These are phyloP conservation scores for Mycena olivaceomarginata DNA, from an alignment of 768 basidiomycete genomes.

Conservation along the genomic window DNA sequence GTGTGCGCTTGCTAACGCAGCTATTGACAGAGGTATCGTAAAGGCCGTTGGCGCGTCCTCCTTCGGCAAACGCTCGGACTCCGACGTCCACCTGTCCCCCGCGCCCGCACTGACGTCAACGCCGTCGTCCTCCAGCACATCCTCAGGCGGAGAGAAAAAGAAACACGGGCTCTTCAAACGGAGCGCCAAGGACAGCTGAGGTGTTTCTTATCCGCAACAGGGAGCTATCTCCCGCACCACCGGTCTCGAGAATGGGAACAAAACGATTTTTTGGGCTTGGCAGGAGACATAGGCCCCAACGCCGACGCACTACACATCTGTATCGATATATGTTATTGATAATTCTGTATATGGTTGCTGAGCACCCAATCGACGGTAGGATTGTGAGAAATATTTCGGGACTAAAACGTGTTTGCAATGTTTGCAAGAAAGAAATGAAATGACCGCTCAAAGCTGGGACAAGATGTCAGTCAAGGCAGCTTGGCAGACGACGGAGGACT, in stretches of 20 bases:
- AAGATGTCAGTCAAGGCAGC: neutral
- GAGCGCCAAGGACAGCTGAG: neutral
- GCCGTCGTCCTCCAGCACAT: conserved; percentile 41
- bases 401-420: neutral
- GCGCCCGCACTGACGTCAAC: conserved; percentile 44
- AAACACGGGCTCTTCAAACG: conserved; percentile 43
- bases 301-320: neutral
- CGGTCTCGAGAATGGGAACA: neutral
- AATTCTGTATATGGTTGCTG: conserved; percentile 16
- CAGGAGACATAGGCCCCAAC: neutral
- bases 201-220: neutral
- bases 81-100: conserved; percentile 29
- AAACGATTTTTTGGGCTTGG: neutral
- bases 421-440: neutral
- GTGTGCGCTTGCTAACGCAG: neutral
- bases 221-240: neutral
- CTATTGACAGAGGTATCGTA: conserved; percentile 66
- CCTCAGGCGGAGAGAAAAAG: conserved; percentile 54
- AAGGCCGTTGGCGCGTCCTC: conserved; percentile 70
- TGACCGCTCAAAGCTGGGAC: conserved; percentile 18
- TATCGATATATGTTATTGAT: conserved; percentile 17
- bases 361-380: conserved; percentile 2
- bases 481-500: conserved; percentile 41
- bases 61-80: conserved; percentile 54
- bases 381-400: neutral